phyloP scores from a whole-genome alignment of 2,329 filamentous ascomycete species.

The Metarhizium anisopliae region DNA sequence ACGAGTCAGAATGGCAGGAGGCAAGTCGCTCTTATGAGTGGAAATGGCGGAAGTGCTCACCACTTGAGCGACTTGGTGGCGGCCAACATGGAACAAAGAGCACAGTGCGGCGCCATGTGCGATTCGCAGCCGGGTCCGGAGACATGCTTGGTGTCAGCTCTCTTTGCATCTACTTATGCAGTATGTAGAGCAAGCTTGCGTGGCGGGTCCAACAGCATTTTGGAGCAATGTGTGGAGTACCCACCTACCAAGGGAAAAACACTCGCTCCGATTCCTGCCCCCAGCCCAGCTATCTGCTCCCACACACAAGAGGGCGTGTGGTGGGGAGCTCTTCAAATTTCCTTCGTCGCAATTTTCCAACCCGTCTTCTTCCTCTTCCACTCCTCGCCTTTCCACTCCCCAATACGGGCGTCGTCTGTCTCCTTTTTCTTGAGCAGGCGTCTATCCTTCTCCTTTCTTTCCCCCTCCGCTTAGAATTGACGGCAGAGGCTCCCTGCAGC shows the following conservation, averaged over 20 bases:
- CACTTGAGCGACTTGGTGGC: not conserved
- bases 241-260: not conserved
- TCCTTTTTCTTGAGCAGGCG: slow-evolving; percentile 16
- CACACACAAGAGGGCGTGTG: not conserved
- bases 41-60: not conserved
- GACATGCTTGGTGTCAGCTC: slow-evolving; percentile 13
- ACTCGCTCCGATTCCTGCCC: slow-evolving; percentile 1
- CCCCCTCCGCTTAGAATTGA: slow-evolving; percentile 5
- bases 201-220: not conserved
- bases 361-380: slow-evolving; percentile 13
- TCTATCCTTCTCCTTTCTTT: slow-evolving; percentile 4
- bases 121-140: not conserved
- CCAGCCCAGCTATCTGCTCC: not conserved
- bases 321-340: slow-evolving; percentile 21
- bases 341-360: slow-evolving; percentile 11
- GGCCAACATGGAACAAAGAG: not conserved
- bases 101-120: not conserved
- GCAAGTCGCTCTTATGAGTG: not conserved
- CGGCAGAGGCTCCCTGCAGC: slow-evolving; percentile 33
- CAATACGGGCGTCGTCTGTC: not conserved
- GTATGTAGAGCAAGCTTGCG: not conserved
- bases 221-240: no score
- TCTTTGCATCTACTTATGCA: not conserved
- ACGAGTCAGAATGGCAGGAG: not conserved
- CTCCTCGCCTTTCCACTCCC: slow-evolving; percentile 6